phyloP scores from a whole-genome alignment of 2,329 filamentous ascomycete genomes.

The Cytospora piceae region DNA sequence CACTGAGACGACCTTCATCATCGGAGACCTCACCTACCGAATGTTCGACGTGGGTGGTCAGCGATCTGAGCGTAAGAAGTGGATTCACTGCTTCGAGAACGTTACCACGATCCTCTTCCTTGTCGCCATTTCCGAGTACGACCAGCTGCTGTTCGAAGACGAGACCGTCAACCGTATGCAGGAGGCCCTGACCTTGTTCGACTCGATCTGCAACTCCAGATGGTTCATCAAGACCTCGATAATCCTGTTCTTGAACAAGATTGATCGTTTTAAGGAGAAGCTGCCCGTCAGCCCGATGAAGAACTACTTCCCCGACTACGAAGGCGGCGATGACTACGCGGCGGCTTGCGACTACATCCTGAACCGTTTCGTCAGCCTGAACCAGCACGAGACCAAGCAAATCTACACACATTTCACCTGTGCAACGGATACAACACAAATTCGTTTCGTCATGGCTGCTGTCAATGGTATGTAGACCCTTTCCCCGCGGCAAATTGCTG shows the following conservation, averaged over 20 bases:
- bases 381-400: conserved; percentile 99
- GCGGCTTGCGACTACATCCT: conserved; percentile 98
- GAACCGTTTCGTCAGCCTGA: conserved; percentile 96
- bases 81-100: conserved; percentile 99
- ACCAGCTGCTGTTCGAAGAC: conserved; percentile 93
- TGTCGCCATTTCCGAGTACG: conserved; percentile 96
- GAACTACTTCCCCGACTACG: conserved; percentile 88
- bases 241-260: conserved; percentile 89
- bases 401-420: conserved; percentile 99
- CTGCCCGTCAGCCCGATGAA: conserved; percentile 81
- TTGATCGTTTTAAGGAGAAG: conserved; percentile 88
- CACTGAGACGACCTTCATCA: conserved; percentile 94
- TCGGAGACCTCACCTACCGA: conserved; percentile 89
- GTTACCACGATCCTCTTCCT: conserved; percentile 96
- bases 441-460: conserved; percentile 98
- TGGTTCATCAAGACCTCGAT: conserved; percentile 92
- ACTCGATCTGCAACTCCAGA: conserved; percentile 84
- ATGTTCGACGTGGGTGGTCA: conserved; percentile 99
- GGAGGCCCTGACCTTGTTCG: conserved; percentile 83
- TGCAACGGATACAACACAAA: conserved; percentile 97
- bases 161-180: conserved; percentile 97
- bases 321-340: conserved; percentile 93
- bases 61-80: conserved; percentile 96
- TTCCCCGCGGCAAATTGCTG: background rate
- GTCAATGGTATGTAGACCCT: conserved; percentile 78